phyloP scores from a whole-genome alignment of 192 early-diverging fungal species.

The Helicostylum pulchrum region DNA sequence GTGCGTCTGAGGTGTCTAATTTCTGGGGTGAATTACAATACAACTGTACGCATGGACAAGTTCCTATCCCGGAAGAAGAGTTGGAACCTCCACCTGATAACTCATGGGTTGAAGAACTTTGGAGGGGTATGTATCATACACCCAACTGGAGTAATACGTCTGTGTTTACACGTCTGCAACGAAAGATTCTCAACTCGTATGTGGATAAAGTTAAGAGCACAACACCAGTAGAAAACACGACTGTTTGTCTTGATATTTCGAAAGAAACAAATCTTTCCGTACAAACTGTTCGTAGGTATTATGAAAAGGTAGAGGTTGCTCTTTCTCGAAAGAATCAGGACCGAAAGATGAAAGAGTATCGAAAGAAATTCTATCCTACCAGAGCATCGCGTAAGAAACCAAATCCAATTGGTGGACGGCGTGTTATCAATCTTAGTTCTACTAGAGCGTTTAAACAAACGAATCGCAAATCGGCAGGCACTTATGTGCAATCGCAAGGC shows the following conservation, averaged over 20 bases:
- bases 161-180: not conserved
- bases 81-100: no score
- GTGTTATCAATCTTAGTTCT: no score
- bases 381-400: not conserved
- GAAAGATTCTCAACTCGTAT: not conserved
- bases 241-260: conserved; percentile 1
- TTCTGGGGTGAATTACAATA: no score
- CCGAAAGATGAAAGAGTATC: not conserved
- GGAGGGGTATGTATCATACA: not conserved
- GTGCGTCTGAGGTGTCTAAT: no score
- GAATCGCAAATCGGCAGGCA: not conserved
- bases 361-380: not conserved
- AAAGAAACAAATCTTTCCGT: not conserved
- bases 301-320: conserved; percentile 8
- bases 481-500: not conserved
- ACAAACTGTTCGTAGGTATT: not conserved
- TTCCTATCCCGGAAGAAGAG: no score
- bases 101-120: not conserved
- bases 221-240: not conserved
- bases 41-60: no score
- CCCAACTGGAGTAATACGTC: conserved; percentile 15
- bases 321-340: not conserved
- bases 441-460: not conserved
- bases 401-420: not conserved
- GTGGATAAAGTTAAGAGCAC: conserved; percentile 6